Percentiles rank a stretch among this genome's conserved stretches.
These are phyloP conservation scores for Volvariella volvacea DNA, from an alignment of 1,284 basidiomycete genomes.

Conservation along the genomic window DNA sequence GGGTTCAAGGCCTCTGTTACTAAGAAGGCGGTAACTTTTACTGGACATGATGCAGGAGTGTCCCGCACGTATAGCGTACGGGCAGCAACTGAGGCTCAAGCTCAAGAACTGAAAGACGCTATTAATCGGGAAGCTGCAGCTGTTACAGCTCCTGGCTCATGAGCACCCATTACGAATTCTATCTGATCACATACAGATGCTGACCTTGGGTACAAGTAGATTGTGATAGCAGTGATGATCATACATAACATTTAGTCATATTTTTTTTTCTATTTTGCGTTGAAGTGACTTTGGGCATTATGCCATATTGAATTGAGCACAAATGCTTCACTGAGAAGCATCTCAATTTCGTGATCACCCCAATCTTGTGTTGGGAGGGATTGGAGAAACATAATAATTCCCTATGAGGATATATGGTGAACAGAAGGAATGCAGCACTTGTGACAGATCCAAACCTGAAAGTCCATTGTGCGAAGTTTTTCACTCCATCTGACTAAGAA, in stretches of 20 bases:
- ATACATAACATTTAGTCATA: background rate
- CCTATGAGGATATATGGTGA: slow-evolving; percentile 39
- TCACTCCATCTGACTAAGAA: slow-evolving; percentile 92
- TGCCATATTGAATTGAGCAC: slow-evolving; percentile 93
- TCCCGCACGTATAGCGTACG: slow-evolving; percentile 58
- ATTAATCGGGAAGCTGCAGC: slow-evolving; percentile 57
- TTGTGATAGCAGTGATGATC: background rate
- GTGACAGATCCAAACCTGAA: slow-evolving; percentile 59
- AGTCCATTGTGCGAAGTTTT: slow-evolving; percentile 89
- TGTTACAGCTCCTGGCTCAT: slow-evolving; percentile 30
- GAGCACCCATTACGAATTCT: background rate
- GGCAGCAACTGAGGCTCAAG: slow-evolving; percentile 56
- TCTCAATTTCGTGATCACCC: slow-evolving; percentile 93
- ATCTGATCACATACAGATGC: slow-evolving; percentile 2
- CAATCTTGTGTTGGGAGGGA: slow-evolving; percentile 92
- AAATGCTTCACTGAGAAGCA: slow-evolving; percentile 94
- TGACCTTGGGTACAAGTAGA: background rate
- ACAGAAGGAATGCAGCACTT: background rate
- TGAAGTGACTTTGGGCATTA: slow-evolving; percentile 89
- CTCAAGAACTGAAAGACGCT: slow-evolving; percentile 49
- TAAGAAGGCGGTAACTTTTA: slow-evolving; percentile 52
- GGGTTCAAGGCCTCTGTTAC: slow-evolving; percentile 42
- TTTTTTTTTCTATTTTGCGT: slow-evolving; percentile 28
- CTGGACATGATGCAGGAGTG: slow-evolving; percentile 60
- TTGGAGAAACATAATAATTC: slow-evolving; percentile 99